Percentiles rank a stretch among this genome's conserved stretches.
Evolutionary conservation across 2,329 filamentous ascomycete genomes (phyloP).

Genomic region (Penicillium occitanis): DNA sequence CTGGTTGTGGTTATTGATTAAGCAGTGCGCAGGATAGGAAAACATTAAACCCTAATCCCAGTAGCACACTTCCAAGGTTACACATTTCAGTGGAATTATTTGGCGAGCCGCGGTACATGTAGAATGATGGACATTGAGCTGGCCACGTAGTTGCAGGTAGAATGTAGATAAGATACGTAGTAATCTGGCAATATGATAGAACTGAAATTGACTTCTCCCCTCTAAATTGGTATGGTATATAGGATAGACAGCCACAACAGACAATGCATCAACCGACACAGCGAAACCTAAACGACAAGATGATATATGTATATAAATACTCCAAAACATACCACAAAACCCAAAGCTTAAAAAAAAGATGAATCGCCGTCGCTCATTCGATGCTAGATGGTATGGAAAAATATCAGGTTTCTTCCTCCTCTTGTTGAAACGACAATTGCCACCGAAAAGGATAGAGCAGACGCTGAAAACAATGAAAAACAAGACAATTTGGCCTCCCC

Average conservation of each 20-base stretch:
- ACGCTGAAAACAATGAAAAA: not conserved
- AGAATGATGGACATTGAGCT: not conserved
- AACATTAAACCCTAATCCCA: not conserved
- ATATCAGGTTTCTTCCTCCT: not conserved
- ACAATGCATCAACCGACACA: not conserved
- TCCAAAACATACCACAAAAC: not conserved
- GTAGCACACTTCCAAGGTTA: no score
- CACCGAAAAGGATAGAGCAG: not conserved
- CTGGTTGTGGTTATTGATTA: not conserved
- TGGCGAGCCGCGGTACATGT: not conserved
- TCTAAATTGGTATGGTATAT: constrained; percentile 7
- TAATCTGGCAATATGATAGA: not conserved
- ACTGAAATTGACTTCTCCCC: not conserved
- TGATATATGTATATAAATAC: not conserved
- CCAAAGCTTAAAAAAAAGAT: constrained; percentile 1
- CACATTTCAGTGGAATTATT: not conserved
- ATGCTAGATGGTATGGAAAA: constrained; percentile 1
- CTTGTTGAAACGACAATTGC: not conserved
- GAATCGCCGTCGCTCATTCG: constrained; percentile 4
- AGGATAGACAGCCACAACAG: not conserved
- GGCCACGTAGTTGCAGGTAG: no score
- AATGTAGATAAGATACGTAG: no score
- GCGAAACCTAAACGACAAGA: not conserved
- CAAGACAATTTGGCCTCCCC: not conserved
- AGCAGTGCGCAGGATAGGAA: not conserved